Conservation (phyloP, 1,284 basidiomycete genomes). For the Moesziomyces parantarcticus region DNA sequence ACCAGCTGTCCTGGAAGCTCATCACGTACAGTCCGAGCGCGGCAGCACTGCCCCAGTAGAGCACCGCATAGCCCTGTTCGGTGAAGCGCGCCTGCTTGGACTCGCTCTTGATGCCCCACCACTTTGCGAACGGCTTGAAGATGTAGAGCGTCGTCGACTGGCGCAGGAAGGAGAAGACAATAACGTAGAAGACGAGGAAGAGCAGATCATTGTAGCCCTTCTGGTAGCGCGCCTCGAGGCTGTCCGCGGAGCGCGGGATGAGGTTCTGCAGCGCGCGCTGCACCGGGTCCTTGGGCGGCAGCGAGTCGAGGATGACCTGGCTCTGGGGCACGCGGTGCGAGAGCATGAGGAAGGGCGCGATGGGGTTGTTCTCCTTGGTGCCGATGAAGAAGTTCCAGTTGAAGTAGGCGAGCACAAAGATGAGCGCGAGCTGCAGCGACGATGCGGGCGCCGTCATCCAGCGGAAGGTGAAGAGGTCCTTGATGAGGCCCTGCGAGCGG, state of each 20-base stretch:
- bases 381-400: constrained; percentile 76
- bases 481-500: constrained; percentile 41
- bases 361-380: constrained; percentile 76
- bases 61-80: constrained; percentile 65
- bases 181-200: constrained; percentile 86
- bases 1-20: constrained; percentile 85
- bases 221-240: constrained; percentile 47
- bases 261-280: constrained; percentile 30
- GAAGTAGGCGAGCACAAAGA: constrained; percentile 78
- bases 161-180: constrained; percentile 91
- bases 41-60: constrained; percentile 63
- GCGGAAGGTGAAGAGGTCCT: constrained; percentile 51
- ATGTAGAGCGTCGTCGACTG: constrained; percentile 80
- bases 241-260: constrained; percentile 39
- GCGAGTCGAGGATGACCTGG: constrained; percentile 71
- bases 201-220: constrained; percentile 74
- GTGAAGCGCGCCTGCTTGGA: constrained; percentile 61
- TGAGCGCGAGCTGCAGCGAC: constrained; percentile 72
- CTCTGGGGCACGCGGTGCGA: constrained; percentile 73
- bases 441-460: constrained; percentile 63
- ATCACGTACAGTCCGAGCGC: constrained; percentile 75
- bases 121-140: constrained; percentile 76
- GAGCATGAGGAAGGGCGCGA: constrained; percentile 80
- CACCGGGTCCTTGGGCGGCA: constrained; percentile 22
- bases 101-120: constrained; percentile 64